phyloP scores from a whole-genome alignment of 2,329 filamentous ascomycete genomes.

The Xylariales sp. region DNA sequence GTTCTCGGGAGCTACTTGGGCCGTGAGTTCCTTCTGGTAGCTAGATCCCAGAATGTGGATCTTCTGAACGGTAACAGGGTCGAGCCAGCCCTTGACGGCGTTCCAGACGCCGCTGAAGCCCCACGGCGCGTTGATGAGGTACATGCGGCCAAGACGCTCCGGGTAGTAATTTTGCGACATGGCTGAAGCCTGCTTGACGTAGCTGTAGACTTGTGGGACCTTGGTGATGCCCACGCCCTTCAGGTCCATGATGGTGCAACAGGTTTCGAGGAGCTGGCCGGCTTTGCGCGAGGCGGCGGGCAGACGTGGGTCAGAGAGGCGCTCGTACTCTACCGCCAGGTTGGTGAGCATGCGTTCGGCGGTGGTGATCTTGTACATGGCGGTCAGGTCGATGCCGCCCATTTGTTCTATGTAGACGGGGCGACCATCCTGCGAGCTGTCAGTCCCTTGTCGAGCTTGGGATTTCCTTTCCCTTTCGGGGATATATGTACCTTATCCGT shows the following conservation, averaged over 20 bases:
- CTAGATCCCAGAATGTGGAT: slow-evolving; percentile 81
- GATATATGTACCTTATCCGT: slow-evolving; percentile 64
- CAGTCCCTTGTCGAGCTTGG: neutral
- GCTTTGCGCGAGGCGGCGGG: slow-evolving; percentile 93
- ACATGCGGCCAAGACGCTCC: slow-evolving; percentile 91
- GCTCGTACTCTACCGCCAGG: slow-evolving; percentile 96
- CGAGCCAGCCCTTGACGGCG: slow-evolving; percentile 88
- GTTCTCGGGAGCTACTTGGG: slow-evolving; percentile 84
- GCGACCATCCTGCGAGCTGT: slow-evolving; percentile 73
- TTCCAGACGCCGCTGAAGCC: slow-evolving; percentile 83
- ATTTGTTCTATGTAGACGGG: slow-evolving; percentile 97
- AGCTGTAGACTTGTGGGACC: slow-evolving; percentile 79
- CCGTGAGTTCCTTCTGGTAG: slow-evolving; percentile 80
- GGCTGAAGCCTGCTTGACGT: slow-evolving; percentile 76
- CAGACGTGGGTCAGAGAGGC: slow-evolving; percentile 84
- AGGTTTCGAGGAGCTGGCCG: slow-evolving; percentile 88
- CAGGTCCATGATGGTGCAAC: slow-evolving; percentile 97
- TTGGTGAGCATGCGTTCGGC: slow-evolving; percentile 93
- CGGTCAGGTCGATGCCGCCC: slow-evolving; percentile 83
- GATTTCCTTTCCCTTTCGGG: neutral
- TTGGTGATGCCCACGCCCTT: slow-evolving; percentile 86
- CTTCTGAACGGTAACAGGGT: slow-evolving; percentile 94
- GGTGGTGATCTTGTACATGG: slow-evolving; percentile 90
- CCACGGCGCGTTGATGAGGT: slow-evolving; percentile 97
- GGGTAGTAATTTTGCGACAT: slow-evolving; percentile 99